Evolutionary conservation across 139 green algal genomes (phyloP).

Genomic region (Chlamydomonas asymmetrica): DNA sequence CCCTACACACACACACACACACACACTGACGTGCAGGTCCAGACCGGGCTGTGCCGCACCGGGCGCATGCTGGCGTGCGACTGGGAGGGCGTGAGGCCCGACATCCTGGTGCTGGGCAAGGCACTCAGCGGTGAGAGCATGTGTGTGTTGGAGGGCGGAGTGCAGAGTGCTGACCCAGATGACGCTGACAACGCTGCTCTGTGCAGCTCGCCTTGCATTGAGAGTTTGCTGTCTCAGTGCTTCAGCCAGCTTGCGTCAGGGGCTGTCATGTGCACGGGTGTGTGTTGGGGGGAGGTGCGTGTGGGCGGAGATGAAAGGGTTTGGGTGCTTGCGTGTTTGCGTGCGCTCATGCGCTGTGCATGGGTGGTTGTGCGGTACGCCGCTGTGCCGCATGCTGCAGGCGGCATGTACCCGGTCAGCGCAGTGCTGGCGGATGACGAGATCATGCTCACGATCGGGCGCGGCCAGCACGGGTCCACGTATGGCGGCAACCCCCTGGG

Average conservation of each 20-base stretch:
- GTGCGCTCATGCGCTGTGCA: too few species aligned
- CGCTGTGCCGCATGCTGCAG: constrained; percentile 47
- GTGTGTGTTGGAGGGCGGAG: constrained; percentile 3
- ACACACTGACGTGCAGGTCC: constrained; percentile 48
- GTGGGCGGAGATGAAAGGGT: too few species aligned
- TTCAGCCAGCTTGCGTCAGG: too few species aligned
- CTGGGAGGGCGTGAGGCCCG: constrained; percentile 84
- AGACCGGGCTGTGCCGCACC: constrained; percentile 80
- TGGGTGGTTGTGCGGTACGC: too few species aligned
- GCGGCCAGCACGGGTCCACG: constrained; percentile 87
- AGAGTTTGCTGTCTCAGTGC: too few species aligned
- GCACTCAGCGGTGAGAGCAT: constrained; percentile 37
- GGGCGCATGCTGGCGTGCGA: constrained; percentile 87
- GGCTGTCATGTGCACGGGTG: too few species aligned
- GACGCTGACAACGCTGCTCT: too few species aligned
- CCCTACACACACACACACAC: not conserved
- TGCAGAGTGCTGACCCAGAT: too few species aligned
- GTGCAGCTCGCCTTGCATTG: too few species aligned
- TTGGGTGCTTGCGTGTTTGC: too few species aligned
- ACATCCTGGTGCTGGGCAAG: constrained; percentile 92
- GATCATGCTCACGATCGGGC: constrained; percentile 85
- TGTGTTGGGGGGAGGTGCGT: too few species aligned
- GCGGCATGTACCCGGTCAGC: constrained; percentile 90
- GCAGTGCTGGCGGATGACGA: constrained; percentile 88
- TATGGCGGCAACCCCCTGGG: constrained; percentile 96